Conservation (phyloP, 805 yeast species). For the Priceomyces haplophilus region DNA sequence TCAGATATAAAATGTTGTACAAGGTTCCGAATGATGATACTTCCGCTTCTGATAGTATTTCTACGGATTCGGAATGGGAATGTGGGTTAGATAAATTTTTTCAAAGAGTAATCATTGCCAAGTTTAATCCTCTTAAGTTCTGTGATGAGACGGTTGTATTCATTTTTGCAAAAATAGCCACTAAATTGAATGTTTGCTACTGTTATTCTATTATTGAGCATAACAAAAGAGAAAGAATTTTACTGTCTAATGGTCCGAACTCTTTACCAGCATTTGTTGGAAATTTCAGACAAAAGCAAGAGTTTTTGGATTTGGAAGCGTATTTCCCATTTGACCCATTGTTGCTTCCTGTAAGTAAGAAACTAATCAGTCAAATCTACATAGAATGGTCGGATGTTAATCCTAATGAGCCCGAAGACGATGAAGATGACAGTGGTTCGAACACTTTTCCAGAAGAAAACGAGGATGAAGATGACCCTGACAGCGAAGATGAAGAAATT, state of each 20-base stretch:
- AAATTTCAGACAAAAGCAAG: slow-evolving; percentile 63
- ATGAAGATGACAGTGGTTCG: slow-evolving; percentile 40
- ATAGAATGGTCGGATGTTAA: slow-evolving; percentile 71
- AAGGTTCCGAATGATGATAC: slow-evolving; percentile 13
- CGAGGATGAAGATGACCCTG: slow-evolving; percentile 22
- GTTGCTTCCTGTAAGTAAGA: slow-evolving; percentile 60
- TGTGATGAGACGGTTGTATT: slow-evolving; percentile 91
- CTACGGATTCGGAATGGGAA: slow-evolving; percentile 57
- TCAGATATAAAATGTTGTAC: slow-evolving; percentile 65
- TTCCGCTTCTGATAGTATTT: background rate
- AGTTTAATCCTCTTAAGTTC: slow-evolving; percentile 89
- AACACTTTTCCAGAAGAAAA: slow-evolving; percentile 22
- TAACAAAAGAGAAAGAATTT: slow-evolving; percentile 69
- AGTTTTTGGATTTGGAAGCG: slow-evolving; percentile 85
- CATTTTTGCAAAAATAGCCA: slow-evolving; percentile 91
- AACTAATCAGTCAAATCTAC: slow-evolving; percentile 47
- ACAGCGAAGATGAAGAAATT: slow-evolving; percentile 19
- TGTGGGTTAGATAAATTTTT: slow-evolving; percentile 80
- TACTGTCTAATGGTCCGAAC: slow-evolving; percentile 35
- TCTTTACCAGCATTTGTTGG: slow-evolving; percentile 27
- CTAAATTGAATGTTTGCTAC: slow-evolving; percentile 83
- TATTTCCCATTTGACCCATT: slow-evolving; percentile 96
- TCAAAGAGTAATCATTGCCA: slow-evolving; percentile 78
- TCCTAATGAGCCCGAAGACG: slow-evolving; percentile 59
- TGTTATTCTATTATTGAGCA: slow-evolving; percentile 92